These are phyloP conservation scores for Trichoderma koningiopsis DNA, from an alignment of 2,329 filamentous ascomycete genomes.

Conservation along the genomic window DNA sequence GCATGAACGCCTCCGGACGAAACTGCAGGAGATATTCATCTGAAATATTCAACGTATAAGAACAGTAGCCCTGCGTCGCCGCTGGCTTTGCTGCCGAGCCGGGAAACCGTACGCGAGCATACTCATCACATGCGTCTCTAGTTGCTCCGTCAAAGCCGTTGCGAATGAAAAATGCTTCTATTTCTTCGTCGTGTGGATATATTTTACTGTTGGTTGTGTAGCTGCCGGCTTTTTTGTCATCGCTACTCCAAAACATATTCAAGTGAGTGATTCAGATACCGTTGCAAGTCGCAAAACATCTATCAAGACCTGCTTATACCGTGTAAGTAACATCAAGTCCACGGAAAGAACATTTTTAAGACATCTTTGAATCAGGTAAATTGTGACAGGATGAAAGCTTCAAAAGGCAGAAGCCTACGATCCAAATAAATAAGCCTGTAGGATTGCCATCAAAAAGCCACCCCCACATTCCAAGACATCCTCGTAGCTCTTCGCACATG, in stretches of 20 bases:
- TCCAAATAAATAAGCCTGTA: background rate
- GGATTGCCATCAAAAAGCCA: constrained; percentile 16
- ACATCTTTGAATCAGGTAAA: background rate
- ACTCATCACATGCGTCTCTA: constrained; percentile 33
- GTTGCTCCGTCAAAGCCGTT: constrained; percentile 30
- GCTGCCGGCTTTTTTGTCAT: background rate
- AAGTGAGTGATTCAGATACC: background rate
- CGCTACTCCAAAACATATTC: constrained; percentile 1
- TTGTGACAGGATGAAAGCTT: background rate
- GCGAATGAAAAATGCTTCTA: constrained; percentile 30
- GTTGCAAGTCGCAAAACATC: background rate
- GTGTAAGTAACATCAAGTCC: background rate
- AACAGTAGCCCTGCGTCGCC: constrained; percentile 54
- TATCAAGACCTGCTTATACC: background rate
- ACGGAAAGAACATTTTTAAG: background rate
- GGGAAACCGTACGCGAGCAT: constrained; percentile 39
- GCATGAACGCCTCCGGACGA: constrained; percentile 45
- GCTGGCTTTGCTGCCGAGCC: constrained; percentile 36
- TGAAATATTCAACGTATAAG: constrained; percentile 50
- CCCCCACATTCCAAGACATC: constrained; percentile 19
- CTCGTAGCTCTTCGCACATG: constrained; percentile 14
- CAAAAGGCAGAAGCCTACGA: background rate
- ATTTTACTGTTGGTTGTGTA: background rate
- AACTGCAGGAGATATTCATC: constrained; percentile 50
- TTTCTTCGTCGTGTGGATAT: background rate